Evolutionary conservation across 257 asterid species (phyloP), one percentile per base, ranked within the genome.

Genomic region (Coffea canephora): DNA sequence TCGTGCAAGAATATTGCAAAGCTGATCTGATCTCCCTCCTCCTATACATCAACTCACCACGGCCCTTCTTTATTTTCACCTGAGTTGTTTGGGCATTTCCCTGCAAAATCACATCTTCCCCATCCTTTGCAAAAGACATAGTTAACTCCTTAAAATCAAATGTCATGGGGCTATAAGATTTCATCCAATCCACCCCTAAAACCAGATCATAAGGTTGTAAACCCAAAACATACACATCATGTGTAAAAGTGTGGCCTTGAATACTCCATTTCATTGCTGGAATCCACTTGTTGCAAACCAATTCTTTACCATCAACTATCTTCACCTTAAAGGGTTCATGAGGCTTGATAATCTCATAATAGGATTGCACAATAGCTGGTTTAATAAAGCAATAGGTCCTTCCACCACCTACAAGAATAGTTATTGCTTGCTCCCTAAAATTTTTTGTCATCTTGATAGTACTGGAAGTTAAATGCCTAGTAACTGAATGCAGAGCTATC

Each of bases 341-440:
- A 2, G 18, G 0, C 21, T 8, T 5, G 4, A 31, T 21, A 16
- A 1, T 0, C 10, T 36, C 41, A 6, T 13, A 0, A 23, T 3
- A 0, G 3, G 1, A 12, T 27, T 23, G 3, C 0, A 36, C 6
- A 4, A 64, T 8, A 0, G 10, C 14, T 1, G 27, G 31, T 6
- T n/a, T 27, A 12, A 64, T 1, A 23, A 52, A 52, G 2, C 59
- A 13, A 4, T 52, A 23, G 14, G 59, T 52, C 21, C 59, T 52
- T 3, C 59, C 69, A 6, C 69, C 36, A 27, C n/a, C 69, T 11
- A 64, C 0, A 1, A 64, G 6, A 2, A 64, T 64, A 1, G 31
- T 2, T 7, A 0, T 8, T 23, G 8, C 12, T 6, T 3, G 31
- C 31, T 7, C n/a, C 6, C 0, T 23, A 21, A 0, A n/a, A 1